Evolutionary conservation across 305 asterid genomes (phyloP).

Genomic region (Plantago rigida): DNA sequence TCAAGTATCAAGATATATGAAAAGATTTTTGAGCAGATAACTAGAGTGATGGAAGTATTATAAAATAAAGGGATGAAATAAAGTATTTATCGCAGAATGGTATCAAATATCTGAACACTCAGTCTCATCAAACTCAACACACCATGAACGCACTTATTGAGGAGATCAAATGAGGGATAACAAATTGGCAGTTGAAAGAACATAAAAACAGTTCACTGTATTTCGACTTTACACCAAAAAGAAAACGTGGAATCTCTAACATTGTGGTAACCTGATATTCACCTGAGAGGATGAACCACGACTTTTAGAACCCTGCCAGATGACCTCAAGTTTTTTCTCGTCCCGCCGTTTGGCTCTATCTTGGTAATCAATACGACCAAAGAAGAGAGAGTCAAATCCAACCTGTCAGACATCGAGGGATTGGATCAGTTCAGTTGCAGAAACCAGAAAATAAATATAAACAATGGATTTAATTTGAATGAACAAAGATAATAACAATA

Average conservation of each 20-base stretch:
- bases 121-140: too few relatives aligned
- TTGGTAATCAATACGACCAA: constrained; percentile 96
- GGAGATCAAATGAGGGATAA: too few relatives aligned
- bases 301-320: constrained; percentile 86
- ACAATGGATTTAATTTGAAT: neutral
- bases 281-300: constrained; percentile 86
- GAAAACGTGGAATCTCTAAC: neutral
- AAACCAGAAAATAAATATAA: constrained; percentile 2
- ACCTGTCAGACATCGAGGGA: constrained; percentile 43
- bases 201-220: too few relatives aligned
- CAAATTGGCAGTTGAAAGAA: too few relatives aligned
- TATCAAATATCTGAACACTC: too few relatives aligned
- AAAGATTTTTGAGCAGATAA: too few relatives aligned
- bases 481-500: neutral
- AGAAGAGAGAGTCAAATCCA: constrained; percentile 90
- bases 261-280: constrained; percentile 1
- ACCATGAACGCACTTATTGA: too few relatives aligned
- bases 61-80: too few relatives aligned
- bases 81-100: too few relatives aligned
- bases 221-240: too few relatives aligned
- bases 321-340: constrained; percentile 80
- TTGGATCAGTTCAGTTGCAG: constrained; percentile 13
- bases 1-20: too few relatives aligned
- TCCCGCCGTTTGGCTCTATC: constrained; percentile 73
- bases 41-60: too few relatives aligned